Evolutionary conservation across 2,329 filamentous ascomycete genomes (phyloP), one percentile per base, ranked within the genome.

Genomic region (Cladosporium sphaerospermum): DNA sequence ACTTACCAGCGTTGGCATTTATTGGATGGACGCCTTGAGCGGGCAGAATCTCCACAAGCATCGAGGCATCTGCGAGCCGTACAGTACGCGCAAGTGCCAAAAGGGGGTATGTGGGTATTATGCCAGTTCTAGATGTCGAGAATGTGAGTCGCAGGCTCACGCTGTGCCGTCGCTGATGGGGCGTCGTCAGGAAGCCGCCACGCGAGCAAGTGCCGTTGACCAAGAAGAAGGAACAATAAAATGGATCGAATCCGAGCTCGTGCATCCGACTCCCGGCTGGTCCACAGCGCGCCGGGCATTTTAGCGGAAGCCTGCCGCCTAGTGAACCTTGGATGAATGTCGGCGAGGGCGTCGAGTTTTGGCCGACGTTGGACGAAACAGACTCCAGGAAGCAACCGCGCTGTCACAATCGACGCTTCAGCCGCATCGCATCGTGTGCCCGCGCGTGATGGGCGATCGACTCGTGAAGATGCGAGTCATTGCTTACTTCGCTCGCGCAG

Each of bases 211-310:
- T 40, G 48, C 48, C 48, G 48, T 44, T 43, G 19, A 44, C 5
- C 19, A 16, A 14, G 36, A 39, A 39, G 48, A 51, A 51, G 48
- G 48, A 44, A 14, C 36, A 39, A 39, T 39, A 39, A 39, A 37
- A 9, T 16, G 36, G 36, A 39, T 14, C 36, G 11, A 37, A 28
- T 42, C 32, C 11, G 28, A 28, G 31, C 36, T 39, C 40, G 18
- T 36, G 32, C 39, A 19, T 49, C 39, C 48, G 48, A 51, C 40
- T 51, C 48, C 48, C 48, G 48, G 36, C 28, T 40, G 47, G 47
- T 37, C 47, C 47, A 34, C 16, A 18, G 14, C 31, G 48, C 13
- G 48, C 48, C 48, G 48, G 41, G 40, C 31, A 16, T 14, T 23
- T 32, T 32, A 5, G 13, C 31, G 5, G 28, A 34, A 44, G 47